These are phyloP conservation scores for Nakaseomyces bracarensis DNA, from an alignment of 1,139 yeast genomes.

Conservation along the genomic window DNA sequence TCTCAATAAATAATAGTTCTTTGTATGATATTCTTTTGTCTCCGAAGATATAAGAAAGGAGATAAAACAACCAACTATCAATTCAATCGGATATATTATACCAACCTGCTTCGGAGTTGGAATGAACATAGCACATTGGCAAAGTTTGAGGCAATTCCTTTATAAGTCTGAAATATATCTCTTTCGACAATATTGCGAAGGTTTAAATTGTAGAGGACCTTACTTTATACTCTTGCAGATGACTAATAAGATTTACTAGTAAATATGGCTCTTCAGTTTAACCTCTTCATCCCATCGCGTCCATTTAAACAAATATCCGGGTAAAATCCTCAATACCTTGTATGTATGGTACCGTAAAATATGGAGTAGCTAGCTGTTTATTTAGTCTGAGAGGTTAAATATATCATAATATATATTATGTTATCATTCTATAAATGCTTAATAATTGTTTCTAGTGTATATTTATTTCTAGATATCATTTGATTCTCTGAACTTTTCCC, in stretches of 20 bases:
- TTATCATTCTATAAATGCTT: conserved; percentile 3
- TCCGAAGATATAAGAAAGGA: conserved; percentile 16
- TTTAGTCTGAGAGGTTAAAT: too few species aligned
- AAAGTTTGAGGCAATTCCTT: background rate
- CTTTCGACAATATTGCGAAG: background rate
- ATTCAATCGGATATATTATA: conserved; percentile 18
- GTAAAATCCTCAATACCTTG: too few species aligned
- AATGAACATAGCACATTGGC: background rate
- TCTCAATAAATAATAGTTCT: conserved; percentile 19
- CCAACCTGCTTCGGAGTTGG: conserved; percentile 10
- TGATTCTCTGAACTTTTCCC: conserved; percentile 74
- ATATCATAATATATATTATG: too few species aligned
- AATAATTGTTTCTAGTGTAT: background rate
- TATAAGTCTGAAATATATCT: too few species aligned
- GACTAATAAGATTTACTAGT: too few species aligned
- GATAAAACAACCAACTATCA: conserved; percentile 18
- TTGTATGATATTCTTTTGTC: conserved; percentile 16
- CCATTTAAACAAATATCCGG: too few species aligned
- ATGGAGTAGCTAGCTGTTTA: too few species aligned
- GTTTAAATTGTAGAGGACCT: too few species aligned
- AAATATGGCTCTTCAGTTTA: too few species aligned
- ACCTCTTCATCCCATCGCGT: too few species aligned
- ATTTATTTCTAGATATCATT: conserved; percentile 35
- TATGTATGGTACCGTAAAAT: too few species aligned
- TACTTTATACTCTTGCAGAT: too few species aligned